Evolutionary conservation across 2,329 filamentous ascomycete genomes (phyloP), one percentile per base, ranked within the genome.

Genomic region (Venturia aucupariae): DNA sequence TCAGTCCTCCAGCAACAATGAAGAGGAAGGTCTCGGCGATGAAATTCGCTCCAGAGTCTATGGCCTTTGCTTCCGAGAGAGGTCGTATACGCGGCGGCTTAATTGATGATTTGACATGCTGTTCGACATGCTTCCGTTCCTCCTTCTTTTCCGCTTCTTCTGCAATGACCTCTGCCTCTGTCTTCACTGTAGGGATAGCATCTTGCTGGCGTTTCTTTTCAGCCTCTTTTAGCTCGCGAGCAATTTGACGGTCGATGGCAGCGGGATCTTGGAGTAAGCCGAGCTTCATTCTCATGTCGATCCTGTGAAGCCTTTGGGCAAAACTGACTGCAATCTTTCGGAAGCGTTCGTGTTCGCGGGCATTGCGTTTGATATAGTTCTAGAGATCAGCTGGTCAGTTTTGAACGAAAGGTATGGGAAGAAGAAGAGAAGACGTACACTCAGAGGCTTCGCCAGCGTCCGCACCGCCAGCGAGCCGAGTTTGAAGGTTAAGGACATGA

Each of bases 11-110:
- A 1, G 84, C 86, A 15, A 89, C 86, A 4, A 80, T 69, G 68
- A 89, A 88, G 46, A 89, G 79, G 70, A 89, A 89, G 0, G 83
- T 75, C 70, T 89, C 86, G 39, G 84, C 84, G 60, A 87, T 86
- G 70, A 89, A 89, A 67, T 86, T 88, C 3, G 86, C 86, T 3
- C 86, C 86, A 44, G 83, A 82, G 71, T 89, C 86, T 64, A 89
- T 88, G 0, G 86, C 86, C 69, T 88, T 87, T 15, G 83, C 80
- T 71, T 89, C 86, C 2, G 84, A 84, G 13, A 89, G 76, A 8
- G 86, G 86, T 55, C 86, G 77, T 64, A 89, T 88, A 41, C 81
- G 80, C 6, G 82, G 82, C 65, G 62, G 62, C 10, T 65, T 63
- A 77, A 77, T 32, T 73, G 75, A 48, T 72, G 72, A 72, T 70